Conservation (phyloP, 495 filamentous ascomycete species). For the Terfezia claveryi region DNA sequence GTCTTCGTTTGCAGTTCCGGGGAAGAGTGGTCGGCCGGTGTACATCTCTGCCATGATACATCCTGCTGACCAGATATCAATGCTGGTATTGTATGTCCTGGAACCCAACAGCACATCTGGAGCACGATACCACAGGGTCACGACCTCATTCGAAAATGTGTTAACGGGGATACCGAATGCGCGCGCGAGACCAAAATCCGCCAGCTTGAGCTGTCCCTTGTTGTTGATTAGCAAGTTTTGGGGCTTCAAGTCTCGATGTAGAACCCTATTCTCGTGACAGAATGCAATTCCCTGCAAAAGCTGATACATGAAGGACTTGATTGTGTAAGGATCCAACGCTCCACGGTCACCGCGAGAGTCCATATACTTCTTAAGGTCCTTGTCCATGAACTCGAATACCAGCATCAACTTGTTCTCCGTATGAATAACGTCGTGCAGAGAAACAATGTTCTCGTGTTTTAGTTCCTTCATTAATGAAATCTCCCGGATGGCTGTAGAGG, state of each 20-base stretch:
- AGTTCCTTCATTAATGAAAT: conserved; percentile 98
- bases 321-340: conserved; percentile 57
- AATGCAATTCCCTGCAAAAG: conserved; percentile 85
- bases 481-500: conserved; percentile 93
- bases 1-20: conserved; percentile 89
- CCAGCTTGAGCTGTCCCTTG: conserved; percentile 79
- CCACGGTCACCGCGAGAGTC: conserved; percentile 68
- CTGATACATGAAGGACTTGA: conserved; percentile 97
- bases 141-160: conserved; percentile 94
- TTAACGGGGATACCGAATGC: conserved; percentile 96
- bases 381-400: conserved; percentile 95
- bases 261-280: conserved; percentile 84
- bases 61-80: conserved; percentile 93
- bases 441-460: conserved; percentile 94
- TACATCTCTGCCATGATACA: conserved; percentile 99
- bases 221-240: conserved; percentile 90
- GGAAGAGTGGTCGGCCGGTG: conserved; percentile 78
- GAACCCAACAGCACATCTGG: conserved; percentile 81
- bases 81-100: conserved; percentile 87
- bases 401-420: conserved; percentile 99
- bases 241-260: conserved; percentile 90
- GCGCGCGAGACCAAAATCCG: conserved; percentile 77
- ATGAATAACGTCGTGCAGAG: conserved; percentile 94
- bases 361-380: conserved; percentile 99
- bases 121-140: conserved; percentile 89